Evolutionary conservation across 495 filamentous ascomycete genomes (phyloP), one percentile per base, ranked within the genome.

Genomic region (Aspergillus carlsbadensis): DNA sequence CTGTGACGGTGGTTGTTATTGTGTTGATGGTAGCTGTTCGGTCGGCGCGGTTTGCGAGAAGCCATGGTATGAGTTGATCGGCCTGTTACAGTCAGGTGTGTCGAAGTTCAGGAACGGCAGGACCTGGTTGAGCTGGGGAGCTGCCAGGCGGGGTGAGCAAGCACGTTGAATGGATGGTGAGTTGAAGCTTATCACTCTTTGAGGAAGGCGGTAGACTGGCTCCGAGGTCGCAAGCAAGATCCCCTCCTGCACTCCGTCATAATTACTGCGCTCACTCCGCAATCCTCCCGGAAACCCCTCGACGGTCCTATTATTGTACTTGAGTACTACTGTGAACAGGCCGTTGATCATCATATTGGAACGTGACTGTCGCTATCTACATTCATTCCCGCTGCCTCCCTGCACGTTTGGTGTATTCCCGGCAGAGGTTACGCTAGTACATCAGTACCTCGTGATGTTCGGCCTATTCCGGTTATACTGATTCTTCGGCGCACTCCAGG

Each of bases 31-130:
- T 50, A 37, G 54, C 65, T 45, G 60, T 73, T 72, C 20, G 61
- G 61, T 39, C 64, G 65, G 42, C 70, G 70, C 36, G 65, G 65
- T 66, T 68, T 75, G 49, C 69, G 70, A 31, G 70, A 59, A 35
- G 61, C 58, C 71, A 74, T 76, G 41, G 46, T 63, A 56, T 47
- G 22, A 15, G 5, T 10, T 24, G 33, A 15, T 31, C 0, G 24
- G 26, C 26, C 8, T 29, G 3, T 3, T 4, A 29, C 8, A 29
- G 3, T 29, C n/a, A n/a, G 26, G 3, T 29, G 8, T 29, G 3
- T 3, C 4, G 26, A 29, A 4, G 26, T 29, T 29, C 26, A 29
- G 4, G 26, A 29, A 29, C 8, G 26, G 26, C 8, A 29, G 26
- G 26, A 29, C 4, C 26, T 29, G 26, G 3, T 8, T 4, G 8